These are phyloP conservation scores for Xylariaceae sp. DNA, from an alignment of 2,329 filamentous ascomycete species.

Conservation along the genomic window DNA sequence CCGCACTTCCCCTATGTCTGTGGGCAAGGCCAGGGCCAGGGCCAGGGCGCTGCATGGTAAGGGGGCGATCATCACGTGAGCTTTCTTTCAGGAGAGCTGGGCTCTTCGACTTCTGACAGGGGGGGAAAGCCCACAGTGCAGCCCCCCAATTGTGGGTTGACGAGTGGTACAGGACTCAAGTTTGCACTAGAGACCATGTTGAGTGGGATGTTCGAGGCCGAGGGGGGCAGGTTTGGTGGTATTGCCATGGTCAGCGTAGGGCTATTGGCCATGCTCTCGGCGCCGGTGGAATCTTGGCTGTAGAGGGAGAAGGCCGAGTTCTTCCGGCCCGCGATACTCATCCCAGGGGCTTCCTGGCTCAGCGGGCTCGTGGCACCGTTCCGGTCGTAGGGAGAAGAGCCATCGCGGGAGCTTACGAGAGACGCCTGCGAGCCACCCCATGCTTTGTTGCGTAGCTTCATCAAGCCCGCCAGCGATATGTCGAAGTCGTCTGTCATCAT, in stretches of 20 bases:
- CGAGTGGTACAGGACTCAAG: background rate
- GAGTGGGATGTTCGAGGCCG: constrained; percentile 13
- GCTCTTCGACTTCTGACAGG: no score
- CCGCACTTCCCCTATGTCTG: no score
- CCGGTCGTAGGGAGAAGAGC: constrained; percentile 32
- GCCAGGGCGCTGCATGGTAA: no score
- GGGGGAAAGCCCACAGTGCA: no score
- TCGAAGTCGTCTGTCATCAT: constrained; percentile 61
- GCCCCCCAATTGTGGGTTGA: no score
- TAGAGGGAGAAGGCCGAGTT: constrained; percentile 46
- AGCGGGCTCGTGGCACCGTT: constrained; percentile 43
- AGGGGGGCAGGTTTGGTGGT: constrained; percentile 25
- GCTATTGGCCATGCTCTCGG: constrained; percentile 42
- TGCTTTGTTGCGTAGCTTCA: constrained; percentile 66
- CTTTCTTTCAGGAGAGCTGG: no score
- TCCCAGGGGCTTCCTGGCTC: constrained; percentile 26
- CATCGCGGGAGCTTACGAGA: constrained; percentile 50
- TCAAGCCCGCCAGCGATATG: constrained; percentile 67
- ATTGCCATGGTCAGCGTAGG: constrained; percentile 46
- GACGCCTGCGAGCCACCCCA: constrained; percentile 80
- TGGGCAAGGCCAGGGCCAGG: no score
- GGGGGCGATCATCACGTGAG: no score
- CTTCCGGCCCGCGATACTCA: constrained; percentile 34
- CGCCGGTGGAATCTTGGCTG: constrained; percentile 42
- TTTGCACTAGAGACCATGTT: background rate